Percentiles rank a stretch among this genome's conserved stretches.
Evolutionary conservation across 2,329 filamentous ascomycete species (phyloP).

Genomic region (Claviceps humidiphila): DNA sequence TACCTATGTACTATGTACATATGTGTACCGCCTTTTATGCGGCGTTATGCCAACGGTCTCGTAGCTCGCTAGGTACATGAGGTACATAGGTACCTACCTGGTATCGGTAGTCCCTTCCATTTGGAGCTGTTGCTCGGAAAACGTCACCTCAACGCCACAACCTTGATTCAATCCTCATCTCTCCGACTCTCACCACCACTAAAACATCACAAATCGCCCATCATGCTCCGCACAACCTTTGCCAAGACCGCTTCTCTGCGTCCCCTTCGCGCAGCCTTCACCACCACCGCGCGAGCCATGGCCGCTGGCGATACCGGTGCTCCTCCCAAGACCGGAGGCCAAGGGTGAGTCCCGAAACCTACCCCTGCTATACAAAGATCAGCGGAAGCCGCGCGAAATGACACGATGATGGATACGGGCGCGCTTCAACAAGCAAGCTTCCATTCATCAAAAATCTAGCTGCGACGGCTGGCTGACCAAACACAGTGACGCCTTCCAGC

Average conservation of each 20-base stretch:
- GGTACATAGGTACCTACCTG: not conserved
- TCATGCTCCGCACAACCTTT: constrained; percentile 56
- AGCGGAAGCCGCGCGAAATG: not conserved
- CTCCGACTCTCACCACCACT: constrained; percentile 5
- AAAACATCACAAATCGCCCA: constrained; percentile 11
- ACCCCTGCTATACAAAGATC: not conserved
- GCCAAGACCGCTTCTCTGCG: constrained; percentile 40
- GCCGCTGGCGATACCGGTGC: constrained; percentile 57
- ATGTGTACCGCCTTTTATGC: too few relatives aligned
- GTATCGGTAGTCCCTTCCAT: not conserved
- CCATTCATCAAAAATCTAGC: not conserved
- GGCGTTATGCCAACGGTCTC: not conserved
- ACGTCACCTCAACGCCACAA: constrained; percentile 1
- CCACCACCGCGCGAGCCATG: constrained; percentile 50
- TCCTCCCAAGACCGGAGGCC: constrained; percentile 38
- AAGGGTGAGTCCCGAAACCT: constrained; percentile 31
- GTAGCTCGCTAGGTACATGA: not conserved
- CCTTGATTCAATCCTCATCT: constrained; percentile 1
- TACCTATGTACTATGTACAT: too few relatives aligned
- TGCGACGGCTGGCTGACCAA: not conserved
- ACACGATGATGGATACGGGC: not conserved
- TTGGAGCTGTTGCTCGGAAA: not conserved
- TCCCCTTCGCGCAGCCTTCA: constrained; percentile 46
- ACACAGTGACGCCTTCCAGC: constrained; percentile 76
- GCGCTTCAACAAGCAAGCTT: too few relatives aligned